A percentile compares a stretch with the other conserved stretches of the same genome.
Conservation (phyloP, 2,329 filamentous ascomycete genomes). For the Aspergillus arachidicola region DNA sequence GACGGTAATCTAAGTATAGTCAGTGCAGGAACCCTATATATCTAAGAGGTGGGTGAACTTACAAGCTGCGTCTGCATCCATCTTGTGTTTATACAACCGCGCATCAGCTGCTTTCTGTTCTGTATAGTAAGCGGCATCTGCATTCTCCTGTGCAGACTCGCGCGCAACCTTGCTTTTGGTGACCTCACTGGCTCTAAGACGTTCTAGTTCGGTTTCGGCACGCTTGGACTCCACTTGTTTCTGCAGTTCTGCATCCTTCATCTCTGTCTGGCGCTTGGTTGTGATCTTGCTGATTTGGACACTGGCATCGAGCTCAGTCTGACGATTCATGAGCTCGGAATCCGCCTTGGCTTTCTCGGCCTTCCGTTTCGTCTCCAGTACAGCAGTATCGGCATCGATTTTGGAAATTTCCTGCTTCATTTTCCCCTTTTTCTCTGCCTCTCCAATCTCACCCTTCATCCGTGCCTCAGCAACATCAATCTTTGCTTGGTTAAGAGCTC, state of each 20-base stretch:
- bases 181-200: slow-evolving; percentile 74
- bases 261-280: slow-evolving; percentile 72
- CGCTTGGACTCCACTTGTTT: slow-evolving; percentile 75
- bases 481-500: slow-evolving; percentile 77
- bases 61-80: slow-evolving; percentile 44
- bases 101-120: slow-evolving; percentile 59
- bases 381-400: slow-evolving; percentile 82
- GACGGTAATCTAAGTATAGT: slow-evolving; percentile 26
- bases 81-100: slow-evolving; percentile 40
- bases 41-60: slow-evolving; percentile 12
- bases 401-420: slow-evolving; percentile 86
- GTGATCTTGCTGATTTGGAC: slow-evolving; percentile 76
- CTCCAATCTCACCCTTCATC: slow-evolving; percentile 63
- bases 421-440: slow-evolving; percentile 75
- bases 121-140: slow-evolving; percentile 54
- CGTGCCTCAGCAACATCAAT: slow-evolving; percentile 62
- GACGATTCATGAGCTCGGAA: slow-evolving; percentile 71
- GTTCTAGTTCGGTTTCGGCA: slow-evolving; percentile 77
- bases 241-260: slow-evolving; percentile 78
- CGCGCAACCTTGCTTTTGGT: slow-evolving; percentile 67
- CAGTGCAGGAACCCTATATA: background rate
- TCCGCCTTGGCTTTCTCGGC: slow-evolving; percentile 79
- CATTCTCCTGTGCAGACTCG: slow-evolving; percentile 47
- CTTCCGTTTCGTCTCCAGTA: slow-evolving; percentile 81
- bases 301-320: slow-evolving; percentile 72